These are phyloP conservation scores for Eutrema japonicum DNA, from an alignment of 345 rosid species.

Conservation along the genomic window DNA sequence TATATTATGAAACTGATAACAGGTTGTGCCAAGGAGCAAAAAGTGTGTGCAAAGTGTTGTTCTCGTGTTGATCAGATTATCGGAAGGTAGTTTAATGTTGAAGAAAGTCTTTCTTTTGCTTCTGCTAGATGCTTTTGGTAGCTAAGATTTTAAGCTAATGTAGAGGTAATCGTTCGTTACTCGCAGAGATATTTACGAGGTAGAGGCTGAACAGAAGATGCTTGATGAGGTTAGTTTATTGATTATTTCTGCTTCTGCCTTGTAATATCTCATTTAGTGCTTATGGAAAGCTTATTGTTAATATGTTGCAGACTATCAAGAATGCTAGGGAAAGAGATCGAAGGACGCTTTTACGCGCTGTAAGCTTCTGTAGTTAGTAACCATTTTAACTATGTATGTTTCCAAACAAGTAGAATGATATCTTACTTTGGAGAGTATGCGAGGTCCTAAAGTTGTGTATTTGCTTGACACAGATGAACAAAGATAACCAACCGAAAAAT, in stretches of 20 bases:
- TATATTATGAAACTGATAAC: slow-evolving; percentile 19
- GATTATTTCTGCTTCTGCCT: background rate
- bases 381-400: background rate
- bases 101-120: slow-evolving; percentile 9
- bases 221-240: slow-evolving; percentile 70
- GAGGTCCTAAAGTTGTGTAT: slow-evolving; percentile 9
- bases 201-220: slow-evolving; percentile 81
- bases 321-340: slow-evolving; percentile 93
- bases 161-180: slow-evolving; percentile 11
- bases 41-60: slow-evolving; percentile 89
- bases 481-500: slow-evolving; percentile 52
- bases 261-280: background rate
- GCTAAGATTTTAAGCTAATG: background rate
- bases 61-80: slow-evolving; percentile 54
- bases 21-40: slow-evolving; percentile 97
- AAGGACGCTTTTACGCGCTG: slow-evolving; percentile 77
- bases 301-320: slow-evolving; percentile 73
- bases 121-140: slow-evolving; percentile 13
- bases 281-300: background rate
- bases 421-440: background rate
- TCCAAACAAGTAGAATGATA: background rate
- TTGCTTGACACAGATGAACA: slow-evolving; percentile 67
- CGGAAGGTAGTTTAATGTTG: slow-evolving; percentile 60
- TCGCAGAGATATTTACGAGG: slow-evolving; percentile 67
- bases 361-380: slow-evolving; percentile 46